These are phyloP conservation scores for Candida fluviatilis DNA, from an alignment of 805 yeast species.

Conservation along the genomic window DNA sequence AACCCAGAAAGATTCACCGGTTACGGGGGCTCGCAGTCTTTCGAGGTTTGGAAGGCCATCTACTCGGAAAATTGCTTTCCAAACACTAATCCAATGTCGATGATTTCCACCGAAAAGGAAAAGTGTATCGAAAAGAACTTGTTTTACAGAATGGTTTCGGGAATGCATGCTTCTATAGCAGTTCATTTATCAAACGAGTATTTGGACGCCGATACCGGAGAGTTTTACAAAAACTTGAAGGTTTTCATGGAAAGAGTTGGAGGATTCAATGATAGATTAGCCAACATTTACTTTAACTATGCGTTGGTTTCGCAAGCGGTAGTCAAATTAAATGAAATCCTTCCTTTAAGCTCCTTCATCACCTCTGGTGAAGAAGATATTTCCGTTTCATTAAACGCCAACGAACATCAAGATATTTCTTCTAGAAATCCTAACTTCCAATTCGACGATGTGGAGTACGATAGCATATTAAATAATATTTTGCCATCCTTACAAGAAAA, in stretches of 20 bases:
- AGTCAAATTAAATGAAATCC: conserved; percentile 46
- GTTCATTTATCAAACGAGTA: conserved; percentile 88
- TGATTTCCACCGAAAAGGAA: conserved; percentile 30
- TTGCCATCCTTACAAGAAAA: conserved; percentile 38
- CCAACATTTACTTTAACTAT: conserved; percentile 89
- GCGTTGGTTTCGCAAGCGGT: conserved; percentile 82
- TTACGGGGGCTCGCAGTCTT: conserved; percentile 87
- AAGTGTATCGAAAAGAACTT: conserved; percentile 81
- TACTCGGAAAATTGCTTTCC: conserved; percentile 90
- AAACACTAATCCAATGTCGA: conserved; percentile 35
- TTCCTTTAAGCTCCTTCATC: conserved; percentile 24
- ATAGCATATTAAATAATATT: conserved; percentile 25
- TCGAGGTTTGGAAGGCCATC: conserved; percentile 88
- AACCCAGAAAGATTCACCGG: conserved; percentile 98
- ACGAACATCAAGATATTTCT: conserved; percentile 38
- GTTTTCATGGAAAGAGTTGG: conserved; percentile 91
- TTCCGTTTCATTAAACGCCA: conserved; percentile 9
- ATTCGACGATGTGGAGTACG: conserved; percentile 13
- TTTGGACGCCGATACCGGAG: conserved; percentile 58
- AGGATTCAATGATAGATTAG: conserved; percentile 77
- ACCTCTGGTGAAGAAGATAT: conserved; percentile 18
- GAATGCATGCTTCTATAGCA: conserved; percentile 93
- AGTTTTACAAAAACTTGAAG: conserved; percentile 79
- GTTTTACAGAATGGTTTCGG: conserved; percentile 82
- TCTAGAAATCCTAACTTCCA: conserved; percentile 42